Evolutionary conservation across 1,139 yeast species (phyloP), one percentile per base, ranked within the genome.

Genomic region (Blastobotrys aristatus): DNA sequence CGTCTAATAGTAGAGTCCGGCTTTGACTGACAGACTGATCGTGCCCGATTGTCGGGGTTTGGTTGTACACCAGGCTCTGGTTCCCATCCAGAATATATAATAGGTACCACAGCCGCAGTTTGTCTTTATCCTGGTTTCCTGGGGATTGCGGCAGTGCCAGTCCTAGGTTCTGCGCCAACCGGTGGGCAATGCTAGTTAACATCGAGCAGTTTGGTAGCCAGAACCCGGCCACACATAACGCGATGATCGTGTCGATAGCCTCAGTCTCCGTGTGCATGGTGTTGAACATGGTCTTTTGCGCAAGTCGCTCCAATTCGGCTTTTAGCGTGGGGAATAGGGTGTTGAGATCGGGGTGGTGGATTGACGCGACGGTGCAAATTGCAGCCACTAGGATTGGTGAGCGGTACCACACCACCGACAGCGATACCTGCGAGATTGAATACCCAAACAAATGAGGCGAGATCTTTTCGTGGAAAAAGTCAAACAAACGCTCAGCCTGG

Each of bases 61-160:
- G 71, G 55, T 79, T 77, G 55, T 75, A 78, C 0, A 83, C 75
- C 57, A 82, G 64, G 55, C 84, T 77, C 57, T 82, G 87, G 56
- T 81, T 86, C 0, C 87, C 86, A 63, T 82, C 89, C 34, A 82
- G 66, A 13, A 80, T 77, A 60, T 79, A 82, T n/a, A 82, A 64
- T 49, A 82, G 67, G 59, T 81, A 82, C 88, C 88, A 82, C 34
- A 82, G 64, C 55, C 80, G 79, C 42, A 81, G 63, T 47, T 77
- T 67, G 46, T 79, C 79, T 51, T 70, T 70, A 6, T 55, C 51
- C 6, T n/a, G 14, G 22, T 26, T 26, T 10, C 13, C 27, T 13
- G 10, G n/a, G 2, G 51, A 43, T 1, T 49, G 40, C 17, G 52
- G 53, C 46, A 45, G 58, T 35, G 79, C 73, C 26, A 78, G 61